These are phyloP conservation scores for Acmispon strigosus DNA, from an alignment of 306 rosid genomes.

Conservation along the genomic window DNA sequence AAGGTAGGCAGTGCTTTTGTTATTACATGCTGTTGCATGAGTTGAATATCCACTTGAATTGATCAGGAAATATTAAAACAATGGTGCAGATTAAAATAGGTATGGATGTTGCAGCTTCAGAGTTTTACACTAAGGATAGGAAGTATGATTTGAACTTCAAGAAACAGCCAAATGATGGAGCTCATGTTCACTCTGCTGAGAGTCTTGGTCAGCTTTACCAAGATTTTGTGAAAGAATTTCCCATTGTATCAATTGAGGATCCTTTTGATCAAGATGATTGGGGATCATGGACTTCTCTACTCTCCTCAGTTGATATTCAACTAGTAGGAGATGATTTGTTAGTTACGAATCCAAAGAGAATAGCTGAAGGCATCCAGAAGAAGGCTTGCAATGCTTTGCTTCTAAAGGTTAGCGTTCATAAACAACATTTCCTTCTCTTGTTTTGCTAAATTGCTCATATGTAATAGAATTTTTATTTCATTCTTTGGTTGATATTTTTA, in stretches of 20 bases:
- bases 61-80: constrained; percentile 3
- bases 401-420: constrained; percentile 57
- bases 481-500: neutral
- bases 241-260: constrained; percentile 94
- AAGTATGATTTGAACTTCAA: constrained; percentile 84
- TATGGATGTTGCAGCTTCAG: constrained; percentile 99
- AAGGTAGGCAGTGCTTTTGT: constrained; percentile 43
- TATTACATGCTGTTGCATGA: neutral
- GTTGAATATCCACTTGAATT: constrained; percentile 3
- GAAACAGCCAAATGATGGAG: constrained; percentile 91
- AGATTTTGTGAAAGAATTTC: constrained; percentile 83
- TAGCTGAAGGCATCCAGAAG: constrained; percentile 76
- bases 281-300: constrained; percentile 87
- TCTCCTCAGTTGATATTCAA: constrained; percentile 88
- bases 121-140: constrained; percentile 77
- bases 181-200: constrained; percentile 72
- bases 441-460: neutral
- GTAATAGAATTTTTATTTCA: neutral
- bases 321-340: constrained; percentile 94
- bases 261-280: constrained; percentile 99
- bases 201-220: constrained; percentile 69
- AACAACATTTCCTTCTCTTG: neutral
- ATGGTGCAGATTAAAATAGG: constrained; percentile 89
- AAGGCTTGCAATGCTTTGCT: constrained; percentile 95
- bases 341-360: constrained; percentile 93